Percentiles rank a stretch among this genome's conserved stretches.
These are phyloP conservation scores for Favolaschia claudopus DNA, from an alignment of 768 basidiomycete species.

Conservation along the genomic window DNA sequence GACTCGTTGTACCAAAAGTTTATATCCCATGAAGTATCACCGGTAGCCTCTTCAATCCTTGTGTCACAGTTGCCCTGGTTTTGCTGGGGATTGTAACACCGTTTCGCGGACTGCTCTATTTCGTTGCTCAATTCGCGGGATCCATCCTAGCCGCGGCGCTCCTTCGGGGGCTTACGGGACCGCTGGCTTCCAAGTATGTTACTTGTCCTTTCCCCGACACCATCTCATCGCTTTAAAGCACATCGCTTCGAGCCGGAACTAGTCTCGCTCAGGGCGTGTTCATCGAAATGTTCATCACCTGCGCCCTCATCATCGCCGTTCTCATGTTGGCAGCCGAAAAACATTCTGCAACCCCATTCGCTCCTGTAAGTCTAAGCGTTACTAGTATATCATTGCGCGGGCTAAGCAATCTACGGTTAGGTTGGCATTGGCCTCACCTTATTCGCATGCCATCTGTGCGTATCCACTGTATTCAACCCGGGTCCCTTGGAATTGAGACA, in stretches of 20 bases:
- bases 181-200: conserved; percentile 61
- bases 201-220: neutral
- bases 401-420: conserved; percentile 36
- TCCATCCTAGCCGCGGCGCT: conserved; percentile 67
- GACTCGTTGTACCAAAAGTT: neutral
- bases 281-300: conserved; percentile 77
- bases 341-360: conserved; percentile 69
- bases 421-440: conserved; percentile 72
- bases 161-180: conserved; percentile 59
- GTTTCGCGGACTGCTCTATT: conserved; percentile 64
- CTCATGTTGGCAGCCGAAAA: conserved; percentile 80
- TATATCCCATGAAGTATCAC: conserved; percentile 41
- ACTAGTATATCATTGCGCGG: neutral
- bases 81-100: conserved; percentile 63
- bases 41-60: conserved; percentile 72
- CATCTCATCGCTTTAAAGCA: conserved; percentile 44
- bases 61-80: conserved; percentile 65
- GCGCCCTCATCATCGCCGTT: conserved; percentile 65
- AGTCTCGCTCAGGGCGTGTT: conserved; percentile 68
- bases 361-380: conserved; percentile 54
- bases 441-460: conserved; percentile 68
- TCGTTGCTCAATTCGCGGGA: conserved; percentile 67
- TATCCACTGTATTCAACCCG: neutral
- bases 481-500: neutral
- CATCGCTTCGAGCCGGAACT: conserved; percentile 51